These are phyloP conservation scores for Pontederia crassipes DNA, from an alignment of 176 grass and related monocot species.

Conservation along the genomic window DNA sequence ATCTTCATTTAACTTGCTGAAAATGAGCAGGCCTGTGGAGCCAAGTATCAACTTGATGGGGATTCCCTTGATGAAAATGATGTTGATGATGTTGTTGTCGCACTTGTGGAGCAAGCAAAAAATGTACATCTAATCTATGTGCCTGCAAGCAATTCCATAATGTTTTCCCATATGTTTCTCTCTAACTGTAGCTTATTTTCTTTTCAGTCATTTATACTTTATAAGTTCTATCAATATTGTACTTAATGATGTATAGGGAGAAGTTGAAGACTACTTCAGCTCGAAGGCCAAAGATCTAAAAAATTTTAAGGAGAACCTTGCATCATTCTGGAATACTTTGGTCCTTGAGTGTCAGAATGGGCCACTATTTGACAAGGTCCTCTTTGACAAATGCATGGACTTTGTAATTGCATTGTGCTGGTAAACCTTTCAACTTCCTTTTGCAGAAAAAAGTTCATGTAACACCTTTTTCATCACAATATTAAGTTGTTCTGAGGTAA, in stretches of 20 bases:
- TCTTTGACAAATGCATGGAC: constrained; percentile 74
- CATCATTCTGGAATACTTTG: constrained; percentile 76
- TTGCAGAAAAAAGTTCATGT: not conserved
- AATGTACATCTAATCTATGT: constrained; percentile 52
- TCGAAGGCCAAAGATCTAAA: constrained; percentile 86
- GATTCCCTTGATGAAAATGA: constrained; percentile 53
- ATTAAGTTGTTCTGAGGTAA: not conserved
- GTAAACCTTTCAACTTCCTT: constrained; percentile 30
- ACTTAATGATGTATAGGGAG: constrained; percentile 37
- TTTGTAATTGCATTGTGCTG: constrained; percentile 83
- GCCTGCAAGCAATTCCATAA: constrained; percentile 9
- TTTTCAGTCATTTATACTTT: constrained; percentile 17
- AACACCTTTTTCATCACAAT: not conserved
- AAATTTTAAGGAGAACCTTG: constrained; percentile 84
- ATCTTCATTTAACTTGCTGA: constrained; percentile 16
- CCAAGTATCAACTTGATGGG: constrained; percentile 59
- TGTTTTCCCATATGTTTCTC: constrained; percentile 12
- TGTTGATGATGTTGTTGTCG: constrained; percentile 71
- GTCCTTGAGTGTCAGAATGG: constrained; percentile 92
- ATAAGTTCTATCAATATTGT: constrained; percentile 5
- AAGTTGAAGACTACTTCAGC: constrained; percentile 80
- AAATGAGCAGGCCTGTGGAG: constrained; percentile 65
- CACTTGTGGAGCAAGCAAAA: constrained; percentile 64
- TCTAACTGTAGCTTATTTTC: constrained; percentile 8
- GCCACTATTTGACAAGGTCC: constrained; percentile 65